Evolutionary conservation across 164 flowering plant species (phyloP), one percentile per base, ranked within the genome.

Genomic region (Stephania yunnanensis): DNA sequence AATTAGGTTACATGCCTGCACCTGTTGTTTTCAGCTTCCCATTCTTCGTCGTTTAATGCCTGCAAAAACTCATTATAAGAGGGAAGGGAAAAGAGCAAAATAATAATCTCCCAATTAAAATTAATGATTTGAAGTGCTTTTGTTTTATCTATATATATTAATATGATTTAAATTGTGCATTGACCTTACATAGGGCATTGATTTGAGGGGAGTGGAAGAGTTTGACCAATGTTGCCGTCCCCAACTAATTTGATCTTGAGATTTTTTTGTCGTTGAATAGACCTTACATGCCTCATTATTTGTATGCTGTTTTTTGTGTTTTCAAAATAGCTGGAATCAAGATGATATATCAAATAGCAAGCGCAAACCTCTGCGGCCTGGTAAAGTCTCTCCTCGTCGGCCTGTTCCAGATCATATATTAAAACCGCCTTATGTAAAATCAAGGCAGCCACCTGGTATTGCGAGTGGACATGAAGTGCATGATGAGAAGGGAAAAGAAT

Each of bases 391-490:
- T 76, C 93, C 98, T 68, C 76, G 61, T 68, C 91, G 90, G 72
- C 90, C 85, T 73, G 98, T 96, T 79, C 99, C 98, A 66, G 84
- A 79, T 70, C 86, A 94, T 71, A 91, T 94, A 85, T 77, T 10
- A 55, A 91, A 77, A 82, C 98, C 98, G 71, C 87, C 97, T 52
- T 94, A 94, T 86, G 92, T 91, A 31, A 79, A 77, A 11, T 82
- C 90, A 72, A 66, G 68, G 48, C 81, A 83, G 73, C 71, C 89
- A 58, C 93, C 93, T 77, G 97, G 94, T 73, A 86, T 94, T 72
- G 75, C 82, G 0, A 89, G 89, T 82, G 94, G 92, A 71, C 86
- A 87, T 42, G 95, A 96, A 85, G 86, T 96, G 81, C 99, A 96
- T 80, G 91, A 91, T 79, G 85, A 84, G 79, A 82, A 81, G 74